Conservation (phyloP, 2,329 filamentous ascomycete genomes). For the Paraconiothyrium sp. region DNA sequence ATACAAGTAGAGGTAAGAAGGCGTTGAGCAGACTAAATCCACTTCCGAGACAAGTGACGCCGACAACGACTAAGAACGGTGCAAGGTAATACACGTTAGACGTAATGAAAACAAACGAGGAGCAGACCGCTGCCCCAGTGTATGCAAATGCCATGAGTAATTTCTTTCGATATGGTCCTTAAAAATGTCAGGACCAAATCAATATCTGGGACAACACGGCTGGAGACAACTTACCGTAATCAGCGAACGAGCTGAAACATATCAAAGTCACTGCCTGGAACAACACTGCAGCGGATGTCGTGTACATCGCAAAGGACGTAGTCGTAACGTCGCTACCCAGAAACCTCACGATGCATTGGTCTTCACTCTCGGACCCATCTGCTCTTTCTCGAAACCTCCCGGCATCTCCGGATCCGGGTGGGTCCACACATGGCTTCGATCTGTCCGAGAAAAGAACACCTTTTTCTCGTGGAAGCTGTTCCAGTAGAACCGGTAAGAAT, state of each 20-base stretch:
- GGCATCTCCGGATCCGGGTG: constrained; percentile 57
- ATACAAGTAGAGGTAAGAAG: constrained; percentile 85
- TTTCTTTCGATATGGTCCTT: constrained; percentile 77
- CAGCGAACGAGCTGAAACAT: constrained; percentile 90
- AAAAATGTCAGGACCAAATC: not conserved
- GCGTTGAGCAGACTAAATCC: constrained; percentile 96
- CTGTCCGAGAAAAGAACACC: constrained; percentile 83
- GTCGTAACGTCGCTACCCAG: constrained; percentile 86
- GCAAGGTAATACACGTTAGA: constrained; percentile 81
- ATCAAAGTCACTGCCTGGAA: constrained; percentile 88
- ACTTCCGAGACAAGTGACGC: constrained; percentile 91
- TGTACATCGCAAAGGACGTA: constrained; percentile 95
- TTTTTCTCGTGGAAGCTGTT: constrained; percentile 88
- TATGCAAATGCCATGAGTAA: constrained; percentile 83
- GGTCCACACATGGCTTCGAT: constrained; percentile 74
- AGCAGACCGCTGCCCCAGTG: constrained; percentile 78
- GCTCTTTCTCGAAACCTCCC: constrained; percentile 24
- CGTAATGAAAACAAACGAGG: constrained; percentile 80
- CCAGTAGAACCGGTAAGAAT: constrained; percentile 90
- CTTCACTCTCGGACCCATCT: constrained; percentile 29
- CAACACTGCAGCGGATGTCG: constrained; percentile 87
- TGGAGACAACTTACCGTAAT: constrained; percentile 73
- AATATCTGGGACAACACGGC: not conserved
- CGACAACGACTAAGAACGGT: constrained; percentile 80
- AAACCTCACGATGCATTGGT: constrained; percentile 80